Evolutionary conservation across 1,284 basidiomycete genomes (phyloP).

Genomic region (Sanghuangporus sanghuang): DNA sequence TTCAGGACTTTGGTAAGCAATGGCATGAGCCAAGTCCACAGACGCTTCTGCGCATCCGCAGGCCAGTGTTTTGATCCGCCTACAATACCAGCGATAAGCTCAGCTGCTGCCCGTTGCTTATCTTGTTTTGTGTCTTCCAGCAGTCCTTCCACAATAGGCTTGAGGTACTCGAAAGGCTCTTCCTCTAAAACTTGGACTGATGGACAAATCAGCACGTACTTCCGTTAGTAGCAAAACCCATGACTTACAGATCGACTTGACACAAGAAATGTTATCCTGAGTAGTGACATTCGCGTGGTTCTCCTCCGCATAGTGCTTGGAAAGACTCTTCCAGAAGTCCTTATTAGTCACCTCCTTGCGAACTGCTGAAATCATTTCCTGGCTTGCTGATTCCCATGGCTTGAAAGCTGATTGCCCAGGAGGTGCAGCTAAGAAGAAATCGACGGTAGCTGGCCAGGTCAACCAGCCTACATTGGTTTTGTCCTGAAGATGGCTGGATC

Average conservation of each 20-base stretch:
- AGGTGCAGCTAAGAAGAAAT: slow-evolving; percentile 46
- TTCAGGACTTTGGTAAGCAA: slow-evolving; percentile 65
- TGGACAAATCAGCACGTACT: background rate
- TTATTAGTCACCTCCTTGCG: slow-evolving; percentile 38
- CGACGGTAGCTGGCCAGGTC: slow-evolving; percentile 43
- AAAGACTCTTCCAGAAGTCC: slow-evolving; percentile 57
- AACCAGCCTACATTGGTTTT: slow-evolving; percentile 57
- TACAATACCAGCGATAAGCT: slow-evolving; percentile 79
- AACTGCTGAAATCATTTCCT: slow-evolving; percentile 42
- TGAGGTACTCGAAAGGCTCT: slow-evolving; percentile 52
- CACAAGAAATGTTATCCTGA: slow-evolving; percentile 64
- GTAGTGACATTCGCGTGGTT: slow-evolving; percentile 54
- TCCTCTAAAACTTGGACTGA: slow-evolving; percentile 67
- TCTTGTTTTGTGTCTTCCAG: slow-evolving; percentile 62
- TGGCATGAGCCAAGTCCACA: slow-evolving; percentile 83
- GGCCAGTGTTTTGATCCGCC: slow-evolving; percentile 91
- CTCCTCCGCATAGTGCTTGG: slow-evolving; percentile 60
- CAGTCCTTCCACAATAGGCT: slow-evolving; percentile 48
- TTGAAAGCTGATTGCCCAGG: slow-evolving; percentile 42
- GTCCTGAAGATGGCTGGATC: slow-evolving; percentile 39
- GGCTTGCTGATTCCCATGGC: slow-evolving; percentile 50
- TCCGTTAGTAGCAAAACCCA: background rate
- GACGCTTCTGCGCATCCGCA: slow-evolving; percentile 52
- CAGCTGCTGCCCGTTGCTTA: slow-evolving; percentile 86
- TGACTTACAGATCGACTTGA: slow-evolving; percentile 67